A percentile compares a stretch with the other conserved stretches of the same genome.
Evolutionary conservation across 306 rosid species (phyloP).

Genomic region (Quercus engelmannii): DNA sequence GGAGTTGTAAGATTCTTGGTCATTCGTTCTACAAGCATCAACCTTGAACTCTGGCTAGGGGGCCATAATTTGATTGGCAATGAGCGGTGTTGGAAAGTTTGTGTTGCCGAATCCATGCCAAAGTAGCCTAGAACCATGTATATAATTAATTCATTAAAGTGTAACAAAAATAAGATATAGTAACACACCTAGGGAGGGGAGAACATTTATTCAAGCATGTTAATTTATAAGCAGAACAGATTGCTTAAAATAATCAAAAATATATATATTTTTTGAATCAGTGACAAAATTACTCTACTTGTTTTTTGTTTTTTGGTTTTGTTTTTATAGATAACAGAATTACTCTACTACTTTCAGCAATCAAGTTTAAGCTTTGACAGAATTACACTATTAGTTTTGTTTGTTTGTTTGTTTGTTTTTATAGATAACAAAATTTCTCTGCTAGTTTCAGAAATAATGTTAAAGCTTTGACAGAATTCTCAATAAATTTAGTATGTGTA

Average conservation of each 20-base stretch:
- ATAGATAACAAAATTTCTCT: no score
- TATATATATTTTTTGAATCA: background rate
- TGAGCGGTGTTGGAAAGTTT: constrained; percentile 47
- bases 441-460: background rate
- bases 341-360: background rate
- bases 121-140: constrained; percentile 34
- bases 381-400: background rate
- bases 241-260: background rate
- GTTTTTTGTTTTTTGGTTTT: no score
- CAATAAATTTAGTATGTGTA: background rate
- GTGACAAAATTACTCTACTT: background rate
- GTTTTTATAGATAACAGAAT: no score
- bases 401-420: no score
- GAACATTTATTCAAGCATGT: background rate
- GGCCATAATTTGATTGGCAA: constrained; percentile 80
- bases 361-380: background rate
- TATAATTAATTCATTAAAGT: background rate
- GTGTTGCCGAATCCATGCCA: constrained; percentile 55
- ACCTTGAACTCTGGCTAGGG: constrained; percentile 79
- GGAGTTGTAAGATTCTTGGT: constrained; percentile 75
- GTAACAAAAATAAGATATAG: background rate
- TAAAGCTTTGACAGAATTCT: background rate
- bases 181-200: background rate
- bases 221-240: background rate
- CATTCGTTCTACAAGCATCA: constrained; percentile 71